Evolutionary conservation across 371 early-diverging fungal genomes (phyloP).

Genomic region (Globomyces sp.): DNA sequence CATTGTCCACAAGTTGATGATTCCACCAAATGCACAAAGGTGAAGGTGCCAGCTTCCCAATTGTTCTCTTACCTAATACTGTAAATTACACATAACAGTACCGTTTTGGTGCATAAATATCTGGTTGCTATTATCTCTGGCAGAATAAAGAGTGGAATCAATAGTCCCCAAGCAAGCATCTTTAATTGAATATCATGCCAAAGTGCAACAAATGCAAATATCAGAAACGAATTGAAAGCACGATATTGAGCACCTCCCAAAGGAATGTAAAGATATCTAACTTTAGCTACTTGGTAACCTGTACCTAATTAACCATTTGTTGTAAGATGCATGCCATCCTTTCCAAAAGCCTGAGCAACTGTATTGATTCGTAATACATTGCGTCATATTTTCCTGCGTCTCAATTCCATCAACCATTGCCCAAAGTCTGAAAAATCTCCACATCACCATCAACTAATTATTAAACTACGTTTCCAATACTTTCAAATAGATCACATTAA

Average conservation of each 20-base stretch:
- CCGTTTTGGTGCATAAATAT: slow-evolving; percentile 42
- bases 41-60: slow-evolving; percentile 35
- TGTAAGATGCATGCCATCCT: slow-evolving; percentile 88
- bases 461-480: too few relatives aligned
- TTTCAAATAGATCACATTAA: slow-evolving; percentile 90
- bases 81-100: not conserved
- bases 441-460: slow-evolving; percentile 69
- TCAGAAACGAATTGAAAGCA: slow-evolving; percentile 68
- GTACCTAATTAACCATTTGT: slow-evolving; percentile 82
- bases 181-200: slow-evolving; percentile 92
- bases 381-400: slow-evolving; percentile 86
- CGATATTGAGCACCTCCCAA: slow-evolving; percentile 74
- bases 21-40: slow-evolving; percentile 79
- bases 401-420: slow-evolving; percentile 82
- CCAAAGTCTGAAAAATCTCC: slow-evolving; percentile 94
- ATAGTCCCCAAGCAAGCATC: slow-evolving; percentile 91
- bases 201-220: slow-evolving; percentile 93
- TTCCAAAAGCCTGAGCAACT: slow-evolving; percentile 89
- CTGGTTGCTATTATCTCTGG: slow-evolving; percentile 74
- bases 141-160: slow-evolving; percentile 77
- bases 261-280: slow-evolving; percentile 84
- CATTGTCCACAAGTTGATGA: slow-evolving; percentile 64
- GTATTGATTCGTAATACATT: slow-evolving; percentile 92
- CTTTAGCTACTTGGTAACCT: not conserved
- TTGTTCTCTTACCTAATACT: not conserved